Conservation (phyloP, 2,329 filamentous ascomycete genomes). For the Metarhizium rileyi region DNA sequence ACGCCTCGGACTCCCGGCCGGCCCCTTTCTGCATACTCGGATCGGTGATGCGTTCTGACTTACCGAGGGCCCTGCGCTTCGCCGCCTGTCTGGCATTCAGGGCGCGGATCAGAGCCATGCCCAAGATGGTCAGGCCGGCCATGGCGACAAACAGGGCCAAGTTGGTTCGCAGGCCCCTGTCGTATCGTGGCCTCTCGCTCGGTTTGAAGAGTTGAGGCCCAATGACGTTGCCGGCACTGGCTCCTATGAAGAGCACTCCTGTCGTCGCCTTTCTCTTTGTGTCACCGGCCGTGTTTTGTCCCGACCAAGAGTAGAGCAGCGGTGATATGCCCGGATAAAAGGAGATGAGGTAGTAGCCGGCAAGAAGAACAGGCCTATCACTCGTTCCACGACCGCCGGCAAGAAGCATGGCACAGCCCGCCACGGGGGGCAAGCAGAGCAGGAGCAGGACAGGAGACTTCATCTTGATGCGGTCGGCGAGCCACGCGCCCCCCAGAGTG, state of each 20-base stretch:
- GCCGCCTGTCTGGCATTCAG: constrained; percentile 40
- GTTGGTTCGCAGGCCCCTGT: constrained; percentile 47
- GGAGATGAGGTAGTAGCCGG: constrained; percentile 50
- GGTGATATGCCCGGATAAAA: constrained; percentile 48
- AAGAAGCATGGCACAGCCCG: constrained; percentile 45
- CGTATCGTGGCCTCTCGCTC: constrained; percentile 47
- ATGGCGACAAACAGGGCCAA: constrained; percentile 49
- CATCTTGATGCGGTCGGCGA: constrained; percentile 42
- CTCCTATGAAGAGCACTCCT: constrained; percentile 49
- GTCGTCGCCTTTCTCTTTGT: constrained; percentile 59
- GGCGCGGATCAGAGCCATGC: constrained; percentile 29
- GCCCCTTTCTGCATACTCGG: constrained; percentile 33
- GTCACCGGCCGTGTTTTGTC: constrained; percentile 52
- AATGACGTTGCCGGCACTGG: constrained; percentile 54
- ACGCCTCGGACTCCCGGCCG: constrained; percentile 15
- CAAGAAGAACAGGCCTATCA: constrained; percentile 39
- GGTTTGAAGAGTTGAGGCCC: constrained; percentile 51
- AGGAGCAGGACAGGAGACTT: constrained; percentile 45
- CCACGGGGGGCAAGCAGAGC: constrained; percentile 46
- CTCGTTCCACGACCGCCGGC: constrained; percentile 33
- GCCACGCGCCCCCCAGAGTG: constrained; percentile 46
- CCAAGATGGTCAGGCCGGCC: constrained; percentile 31
- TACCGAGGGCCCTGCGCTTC: constrained; percentile 24
- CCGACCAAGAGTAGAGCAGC: constrained; percentile 46
- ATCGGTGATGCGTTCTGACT: constrained; percentile 43